Evolutionary conservation across 331 rosid genomes (phyloP).

Genomic region (Stylosanthes scabra): DNA sequence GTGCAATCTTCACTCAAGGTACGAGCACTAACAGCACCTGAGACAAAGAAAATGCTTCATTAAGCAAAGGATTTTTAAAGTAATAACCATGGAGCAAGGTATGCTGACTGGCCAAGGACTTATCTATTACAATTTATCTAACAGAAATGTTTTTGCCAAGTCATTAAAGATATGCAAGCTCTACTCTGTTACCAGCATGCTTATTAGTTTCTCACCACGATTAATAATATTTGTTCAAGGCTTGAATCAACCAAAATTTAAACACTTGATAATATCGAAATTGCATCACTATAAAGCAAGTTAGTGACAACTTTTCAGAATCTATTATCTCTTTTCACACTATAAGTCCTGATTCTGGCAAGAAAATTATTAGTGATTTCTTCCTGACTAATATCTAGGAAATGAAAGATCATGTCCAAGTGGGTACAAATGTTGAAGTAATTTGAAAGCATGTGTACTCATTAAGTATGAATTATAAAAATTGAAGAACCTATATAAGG

Average conservation of each 20-base stretch:
- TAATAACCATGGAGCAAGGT: slow-evolving; percentile 30
- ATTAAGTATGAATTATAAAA: slow-evolving; percentile 29
- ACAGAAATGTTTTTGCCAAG: slow-evolving; percentile 6
- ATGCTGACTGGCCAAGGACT: slow-evolving; percentile 4
- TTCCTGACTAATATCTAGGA: slow-evolving; percentile 8
- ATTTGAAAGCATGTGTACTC: slow-evolving; percentile 9
- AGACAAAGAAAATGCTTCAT: slow-evolving; percentile 32
- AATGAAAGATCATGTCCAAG: slow-evolving; percentile 27
- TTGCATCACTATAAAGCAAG: slow-evolving; percentile 17
- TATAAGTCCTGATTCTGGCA: slow-evolving; percentile 7
- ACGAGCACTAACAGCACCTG: slow-evolving; percentile 67
- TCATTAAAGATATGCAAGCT: slow-evolving; percentile 30
- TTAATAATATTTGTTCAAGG: slow-evolving; percentile 1
- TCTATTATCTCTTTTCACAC: slow-evolving; percentile 5
- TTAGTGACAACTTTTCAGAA: slow-evolving; percentile 16
- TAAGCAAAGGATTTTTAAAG: slow-evolving; percentile 20
- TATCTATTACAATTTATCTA: slow-evolving; percentile 20
- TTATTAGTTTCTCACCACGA: slow-evolving; percentile 25
- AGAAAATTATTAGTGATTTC: neutral
- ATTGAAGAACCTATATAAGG: slow-evolving; percentile 32
- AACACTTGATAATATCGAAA: slow-evolving; percentile 22
- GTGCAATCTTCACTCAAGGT: slow-evolving; percentile 73
- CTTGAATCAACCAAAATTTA: slow-evolving; percentile 21
- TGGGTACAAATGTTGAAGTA: slow-evolving; percentile 24
- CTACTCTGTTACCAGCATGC: slow-evolving; percentile 11